Percentiles rank a stretch among this genome's conserved stretches.
These are phyloP conservation scores for Golubevia pallescens DNA, from an alignment of 1,284 basidiomycete species.

Conservation along the genomic window DNA sequence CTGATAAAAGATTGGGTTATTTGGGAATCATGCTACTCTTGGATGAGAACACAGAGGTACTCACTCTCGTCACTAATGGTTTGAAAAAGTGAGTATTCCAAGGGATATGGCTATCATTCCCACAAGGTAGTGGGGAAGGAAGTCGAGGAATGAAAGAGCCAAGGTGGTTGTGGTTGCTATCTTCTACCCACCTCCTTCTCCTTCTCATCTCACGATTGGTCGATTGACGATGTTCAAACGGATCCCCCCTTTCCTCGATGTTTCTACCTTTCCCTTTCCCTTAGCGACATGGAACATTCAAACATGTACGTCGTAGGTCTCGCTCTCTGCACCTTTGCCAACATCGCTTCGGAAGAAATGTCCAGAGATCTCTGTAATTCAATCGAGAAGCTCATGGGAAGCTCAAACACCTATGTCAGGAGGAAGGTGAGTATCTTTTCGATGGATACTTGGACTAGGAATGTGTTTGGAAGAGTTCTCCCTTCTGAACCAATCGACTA, in stretches of 20 bases:
- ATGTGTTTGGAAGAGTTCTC: too few species aligned
- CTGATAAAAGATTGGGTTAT: constrained; percentile 62
- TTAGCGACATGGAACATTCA: constrained; percentile 61
- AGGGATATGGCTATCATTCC: too few species aligned
- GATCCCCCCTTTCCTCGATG: not conserved
- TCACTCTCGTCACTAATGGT: constrained; percentile 62
- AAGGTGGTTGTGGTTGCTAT: too few species aligned
- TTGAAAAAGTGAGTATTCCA: constrained; percentile 48
- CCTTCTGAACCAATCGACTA: not conserved
- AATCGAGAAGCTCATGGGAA: constrained; percentile 62
- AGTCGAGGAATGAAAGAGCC: too few species aligned
- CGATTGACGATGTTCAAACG: too few species aligned
- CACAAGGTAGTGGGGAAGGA: not conserved
- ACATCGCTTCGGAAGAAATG: constrained; percentile 64
- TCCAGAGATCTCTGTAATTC: constrained; percentile 57
- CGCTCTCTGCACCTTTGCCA: constrained; percentile 62
- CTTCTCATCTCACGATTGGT: too few species aligned
- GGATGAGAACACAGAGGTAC: constrained; percentile 62
- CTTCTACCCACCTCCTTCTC: too few species aligned
- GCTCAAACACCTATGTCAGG: constrained; percentile 61
- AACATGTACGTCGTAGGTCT: constrained; percentile 64
- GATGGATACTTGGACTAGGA: too few species aligned
- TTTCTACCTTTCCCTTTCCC: not conserved
- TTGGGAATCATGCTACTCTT: constrained; percentile 63
- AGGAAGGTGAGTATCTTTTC: constrained; percentile 31